Evolutionary conservation across 1,139 yeast genomes (phyloP), one percentile per base, ranked within the genome.

Genomic region (Blastobotrys indianensis): DNA sequence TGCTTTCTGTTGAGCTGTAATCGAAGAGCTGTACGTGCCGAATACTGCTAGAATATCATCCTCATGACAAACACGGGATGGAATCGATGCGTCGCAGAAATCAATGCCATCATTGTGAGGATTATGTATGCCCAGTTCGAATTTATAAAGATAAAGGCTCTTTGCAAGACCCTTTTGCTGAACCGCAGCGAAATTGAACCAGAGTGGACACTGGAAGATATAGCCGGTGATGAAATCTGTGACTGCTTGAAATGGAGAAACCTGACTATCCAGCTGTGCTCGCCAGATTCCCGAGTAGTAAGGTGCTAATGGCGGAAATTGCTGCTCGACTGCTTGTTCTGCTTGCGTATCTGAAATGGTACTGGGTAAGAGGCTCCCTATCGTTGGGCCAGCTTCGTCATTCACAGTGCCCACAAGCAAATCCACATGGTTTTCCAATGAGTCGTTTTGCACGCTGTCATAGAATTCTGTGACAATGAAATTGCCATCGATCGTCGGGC

Each of bases 31-130:
- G 42, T 32, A 36, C 13, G 17, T 34, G 41, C 43, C 45, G 31
- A 41, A 40, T 8, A 44, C n/a, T 4, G 34, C 23, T 28, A 36
- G 7, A 17, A 44, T 44, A 17, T 63, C 67, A 37, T 62, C 64
- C 44, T 62, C 59, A 42, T 63, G 67, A 47, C 67, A 63, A 3
- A 61, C 66, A 10, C 49, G 37, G 11, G 31, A 11, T 9, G 44
- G 44, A 20, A 9, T 33, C 9, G 30, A 9, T 4, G 36, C 20
- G 6, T 17, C 48, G 46, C 67, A 63, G 29, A 58, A 51, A 0
- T 50, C n/a, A 5, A 42, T 33, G 1, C 42, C 52, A 4, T 39
- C 45, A 41, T 57, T 53, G 37, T 50, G 48, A 6, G 62, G 55
- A 39, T 60, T 54, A 17, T 51, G 54, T 23, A 63, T 63, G 3